phyloP scores from a whole-genome alignment of 2,329 filamentous ascomycete species.

The Stemphylium beticola region DNA sequence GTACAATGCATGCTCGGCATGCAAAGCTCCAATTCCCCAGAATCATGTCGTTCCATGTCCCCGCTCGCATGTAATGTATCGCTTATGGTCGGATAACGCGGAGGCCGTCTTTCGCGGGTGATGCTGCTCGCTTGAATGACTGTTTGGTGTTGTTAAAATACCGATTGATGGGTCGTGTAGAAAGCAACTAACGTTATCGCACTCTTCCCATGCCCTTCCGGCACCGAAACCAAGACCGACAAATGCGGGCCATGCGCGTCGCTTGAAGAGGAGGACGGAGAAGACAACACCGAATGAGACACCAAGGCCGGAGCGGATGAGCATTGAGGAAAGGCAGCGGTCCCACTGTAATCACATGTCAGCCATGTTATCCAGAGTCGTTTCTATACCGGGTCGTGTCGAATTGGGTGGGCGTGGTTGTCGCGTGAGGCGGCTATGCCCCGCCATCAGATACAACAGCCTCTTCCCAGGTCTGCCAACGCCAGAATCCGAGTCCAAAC shows the following conservation, averaged over 20 bases:
- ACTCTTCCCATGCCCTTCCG: slow-evolving; percentile 97
- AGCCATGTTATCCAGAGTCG: slow-evolving; percentile 15
- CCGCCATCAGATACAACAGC: neutral
- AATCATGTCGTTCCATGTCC: slow-evolving; percentile 11
- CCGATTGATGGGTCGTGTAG: neutral
- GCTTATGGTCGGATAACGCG: slow-evolving; percentile 54
- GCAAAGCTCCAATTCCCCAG: slow-evolving; percentile 25
- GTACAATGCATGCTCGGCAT: slow-evolving; percentile 41
- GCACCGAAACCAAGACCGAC: slow-evolving; percentile 94
- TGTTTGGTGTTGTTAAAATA: slow-evolving; percentile 29
- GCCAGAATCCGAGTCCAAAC: neutral
- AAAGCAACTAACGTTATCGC: slow-evolving; percentile 69
- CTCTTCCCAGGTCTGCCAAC: neutral
- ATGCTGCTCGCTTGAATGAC: slow-evolving; percentile 60
- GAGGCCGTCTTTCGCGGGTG: slow-evolving; percentile 56
- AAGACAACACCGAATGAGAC: slow-evolving; percentile 98
- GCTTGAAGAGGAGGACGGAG: slow-evolving; percentile 97
- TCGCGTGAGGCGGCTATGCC: slow-evolving; percentile 20
- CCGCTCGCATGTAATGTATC: slow-evolving; percentile 1
- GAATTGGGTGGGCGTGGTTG: neutral
- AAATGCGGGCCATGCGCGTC: slow-evolving; percentile 96
- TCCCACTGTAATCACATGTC: slow-evolving; percentile 76
- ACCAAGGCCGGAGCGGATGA: slow-evolving; percentile 95
- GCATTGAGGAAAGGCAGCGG: slow-evolving; percentile 93
- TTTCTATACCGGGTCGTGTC: neutral